These are phyloP conservation scores for Sarocladiaceae sp. DNA, from an alignment of 2,329 filamentous ascomycete genomes.

Conservation along the genomic window DNA sequence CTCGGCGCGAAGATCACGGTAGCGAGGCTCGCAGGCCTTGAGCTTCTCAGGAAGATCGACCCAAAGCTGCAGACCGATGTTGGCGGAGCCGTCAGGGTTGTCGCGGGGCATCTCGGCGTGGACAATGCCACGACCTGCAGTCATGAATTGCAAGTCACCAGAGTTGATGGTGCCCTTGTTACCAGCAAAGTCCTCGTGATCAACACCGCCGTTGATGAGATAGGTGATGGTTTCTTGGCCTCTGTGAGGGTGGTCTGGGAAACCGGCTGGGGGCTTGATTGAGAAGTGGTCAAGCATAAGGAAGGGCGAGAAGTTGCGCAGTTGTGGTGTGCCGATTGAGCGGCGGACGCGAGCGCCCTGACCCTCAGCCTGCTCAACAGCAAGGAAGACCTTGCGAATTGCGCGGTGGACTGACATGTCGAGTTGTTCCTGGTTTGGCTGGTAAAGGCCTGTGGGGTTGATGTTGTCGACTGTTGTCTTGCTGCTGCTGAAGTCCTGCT, in stretches of 20 bases:
- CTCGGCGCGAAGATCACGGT: constrained; percentile 73
- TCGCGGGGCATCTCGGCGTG: constrained; percentile 92
- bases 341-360: constrained; percentile 83
- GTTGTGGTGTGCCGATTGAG: constrained; percentile 76
- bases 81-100: constrained; percentile 69
- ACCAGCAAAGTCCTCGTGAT: constrained; percentile 90
- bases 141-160: constrained; percentile 98
- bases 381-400: constrained; percentile 80
- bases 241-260: constrained; percentile 80
- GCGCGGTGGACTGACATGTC: constrained; percentile 67
- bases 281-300: constrained; percentile 95
- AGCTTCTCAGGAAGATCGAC: constrained; percentile 80
- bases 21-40: constrained; percentile 87
- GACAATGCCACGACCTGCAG: constrained; percentile 84
- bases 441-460: constrained; percentile 7
- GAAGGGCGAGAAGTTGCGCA: constrained; percentile 87
- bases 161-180: constrained; percentile 77
- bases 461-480: constrained; percentile 12
- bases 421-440: constrained; percentile 7
- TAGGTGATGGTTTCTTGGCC: constrained; percentile 91
- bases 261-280: constrained; percentile 75
- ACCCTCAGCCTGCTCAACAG: constrained; percentile 82
- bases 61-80: constrained; percentile 91
- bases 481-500: constrained; percentile 10
- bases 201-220: constrained; percentile 76